Evolutionary conservation across 1,284 basidiomycete genomes (phyloP), one percentile per base, ranked within the genome.

Genomic region (Calocybe gambosa): DNA sequence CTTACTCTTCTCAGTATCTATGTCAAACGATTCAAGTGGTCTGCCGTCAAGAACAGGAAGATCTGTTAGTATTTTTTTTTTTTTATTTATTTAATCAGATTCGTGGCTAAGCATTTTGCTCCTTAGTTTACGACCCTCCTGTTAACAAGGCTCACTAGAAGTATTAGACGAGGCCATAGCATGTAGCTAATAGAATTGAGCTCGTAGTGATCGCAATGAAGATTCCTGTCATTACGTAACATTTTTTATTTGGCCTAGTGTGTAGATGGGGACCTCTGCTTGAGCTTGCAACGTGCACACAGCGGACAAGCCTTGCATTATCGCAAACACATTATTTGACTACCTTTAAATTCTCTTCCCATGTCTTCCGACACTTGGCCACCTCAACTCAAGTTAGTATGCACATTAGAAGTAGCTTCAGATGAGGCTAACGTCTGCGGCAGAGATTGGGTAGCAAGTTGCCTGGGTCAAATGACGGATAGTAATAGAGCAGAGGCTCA

Each of bases 1-100:
- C 72, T 96, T 61, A 87, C 83, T 45, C 80, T 82, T n/a, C 61
- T 95, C 62, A 85, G 82, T 55, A 63, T 98, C 56, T 93, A 92
- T 64, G 77, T 93, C 63, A 98, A 98, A 75, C 82, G 92, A 62
- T 93, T 91, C 82, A 97, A 97, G 73, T 98, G 93, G 93, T 73
- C 78, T 5, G 70, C 75, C 39, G 82, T 98, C 70, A 98, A 97
- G 82, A 88, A 82, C 73, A 80, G 93, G 71, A 95, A 94, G 73
- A 81, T 95, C 52, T 58, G 85, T 92, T 54, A 67, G 88, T 80
- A n/a, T 34, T 43, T 45, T 43, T 43, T 34, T 43, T 45, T 43
- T 43, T 33, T 42, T 6, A 13, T 3, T 19, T 1, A 3, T 10
- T 43, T 25, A 39, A 26, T 35, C 18, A 2, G 18, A 26, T 39